Evolutionary conservation across 2,329 filamentous ascomycete species (phyloP), one percentile per base, ranked within the genome.

Genomic region (Lojkania enalia): DNA sequence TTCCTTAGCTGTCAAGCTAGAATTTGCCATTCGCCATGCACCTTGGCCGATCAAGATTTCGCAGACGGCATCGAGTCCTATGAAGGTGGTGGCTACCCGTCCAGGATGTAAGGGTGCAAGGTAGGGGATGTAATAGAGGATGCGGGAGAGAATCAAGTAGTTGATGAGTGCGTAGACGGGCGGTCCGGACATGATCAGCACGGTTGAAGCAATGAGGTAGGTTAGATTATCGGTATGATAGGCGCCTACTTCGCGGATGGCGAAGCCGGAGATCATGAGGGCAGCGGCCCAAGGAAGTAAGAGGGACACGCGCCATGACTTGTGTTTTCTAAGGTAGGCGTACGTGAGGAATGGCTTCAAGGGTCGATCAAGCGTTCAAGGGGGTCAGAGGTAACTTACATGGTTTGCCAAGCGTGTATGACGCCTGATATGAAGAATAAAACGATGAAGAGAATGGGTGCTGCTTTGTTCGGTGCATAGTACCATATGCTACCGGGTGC

Each of bases 101-200:
- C 78, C 79, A 0, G 79, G 79, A 51, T 82, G 78, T 23, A 82
- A 73, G 0, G 81, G 81, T 0, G 81, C 74, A 44, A 79, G 73
- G 57, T 83, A 80, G 0, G 82, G 82, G 2, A 82, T 72, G 63
- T 85, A 86, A 61, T 79, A 80, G 15, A 86, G 71, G 11, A 83
- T 72, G 3, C 81, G 76, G 2, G 78, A 78, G 18, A 86, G 76
- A 43, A 84, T 75, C 54, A 82, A 77, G 63, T 85, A 85, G 57
- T 85, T 83, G 43, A 79, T 75, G 2, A 82, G 72, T 40, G 82
- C 81, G 30, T 84, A 77, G 3, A 86, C 70, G 0, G 84, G 83
- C 35, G 72, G 75, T 39, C 66, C 65, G 5, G 60, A 66, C 56
- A 73, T 60, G 25, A 72, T 64, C 5, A 74, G 60, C 0, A 74